Percentiles rank a stretch among this genome's conserved stretches.
These are phyloP conservation scores for Colletotrichum gigasporum DNA, from an alignment of 2,329 filamentous ascomycete genomes.

Conservation along the genomic window DNA sequence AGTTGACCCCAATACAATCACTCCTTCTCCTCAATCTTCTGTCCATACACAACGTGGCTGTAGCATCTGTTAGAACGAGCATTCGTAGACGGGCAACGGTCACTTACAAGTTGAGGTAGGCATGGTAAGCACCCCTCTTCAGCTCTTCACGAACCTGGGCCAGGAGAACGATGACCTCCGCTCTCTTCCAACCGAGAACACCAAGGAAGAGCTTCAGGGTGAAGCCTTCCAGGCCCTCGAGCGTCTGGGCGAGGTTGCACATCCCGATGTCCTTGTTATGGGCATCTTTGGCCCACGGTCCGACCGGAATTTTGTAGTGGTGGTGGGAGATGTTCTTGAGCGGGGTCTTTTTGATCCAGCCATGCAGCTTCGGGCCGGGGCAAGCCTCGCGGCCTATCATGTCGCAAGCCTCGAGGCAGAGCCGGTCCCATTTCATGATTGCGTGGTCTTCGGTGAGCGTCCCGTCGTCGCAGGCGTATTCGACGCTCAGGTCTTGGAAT, in stretches of 20 bases:
- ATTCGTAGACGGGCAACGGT: too few species aligned
- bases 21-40: too few species aligned
- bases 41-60: slow-evolving; percentile 31
- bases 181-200: slow-evolving; percentile 40
- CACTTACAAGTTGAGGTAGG: slow-evolving; percentile 37
- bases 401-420: slow-evolving; percentile 53
- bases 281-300: slow-evolving; percentile 47
- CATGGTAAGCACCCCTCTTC: slow-evolving; percentile 38
- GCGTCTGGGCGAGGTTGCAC: slow-evolving; percentile 28
- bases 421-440: slow-evolving; percentile 56
- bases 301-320: slow-evolving; percentile 44
- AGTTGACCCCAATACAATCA: too few species aligned
- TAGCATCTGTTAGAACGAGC: too few species aligned
- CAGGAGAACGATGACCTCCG: slow-evolving; percentile 41
- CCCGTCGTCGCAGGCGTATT: slow-evolving; percentile 53
- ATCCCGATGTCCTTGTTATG: slow-evolving; percentile 42
- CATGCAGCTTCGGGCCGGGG: slow-evolving; percentile 50
- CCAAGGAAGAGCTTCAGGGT: slow-evolving; percentile 40
- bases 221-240: slow-evolving; percentile 37
- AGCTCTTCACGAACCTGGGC: slow-evolving; percentile 41
- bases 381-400: slow-evolving; percentile 54
- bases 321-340: slow-evolving; percentile 42
- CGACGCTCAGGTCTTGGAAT: slow-evolving; percentile 62
- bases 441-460: slow-evolving; percentile 49
- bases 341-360: too few species aligned